Evolutionary conservation across 23 red algal species (phyloP).

Genomic region (Gracilaria domingensis): DNA sequence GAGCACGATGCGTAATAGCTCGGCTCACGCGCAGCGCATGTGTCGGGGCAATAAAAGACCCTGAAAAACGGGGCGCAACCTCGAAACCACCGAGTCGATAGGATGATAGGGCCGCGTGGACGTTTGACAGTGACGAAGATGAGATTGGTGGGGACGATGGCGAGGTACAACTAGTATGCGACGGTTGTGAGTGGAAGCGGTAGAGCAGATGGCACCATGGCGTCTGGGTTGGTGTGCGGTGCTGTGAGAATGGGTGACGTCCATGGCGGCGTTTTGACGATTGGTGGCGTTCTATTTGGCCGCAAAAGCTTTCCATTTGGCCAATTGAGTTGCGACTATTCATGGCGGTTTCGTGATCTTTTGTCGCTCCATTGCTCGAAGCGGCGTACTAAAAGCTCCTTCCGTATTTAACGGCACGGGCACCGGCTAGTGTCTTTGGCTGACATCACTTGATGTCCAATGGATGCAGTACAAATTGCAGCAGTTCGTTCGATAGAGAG

Average conservation of each 20-base stretch:
- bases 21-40: neutral
- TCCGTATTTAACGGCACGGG: too few relatives aligned
- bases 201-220: neutral
- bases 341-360: neutral
- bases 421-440: too few relatives aligned
- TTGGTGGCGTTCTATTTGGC: neutral
- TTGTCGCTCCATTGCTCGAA: neutral
- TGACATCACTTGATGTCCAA: too few relatives aligned
- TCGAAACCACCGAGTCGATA: neutral
- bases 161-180: neutral
- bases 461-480: too few relatives aligned
- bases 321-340: neutral
- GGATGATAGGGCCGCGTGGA: neutral
- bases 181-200: constrained; percentile 9
- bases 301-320: neutral
- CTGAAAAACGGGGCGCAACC: neutral
- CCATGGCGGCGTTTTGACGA: neutral
- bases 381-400: neutral
- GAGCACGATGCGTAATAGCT: neutral
- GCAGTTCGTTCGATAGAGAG: too few relatives aligned
- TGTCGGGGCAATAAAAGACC: neutral
- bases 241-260: too few relatives aligned
- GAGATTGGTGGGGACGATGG: neutral
- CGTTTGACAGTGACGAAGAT: neutral
- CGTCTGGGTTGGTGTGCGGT: too few relatives aligned